Evolutionary conservation across 2,329 filamentous ascomycete species (phyloP), one percentile per base, ranked within the genome.

Genomic region (Fusarium nygamai): DNA sequence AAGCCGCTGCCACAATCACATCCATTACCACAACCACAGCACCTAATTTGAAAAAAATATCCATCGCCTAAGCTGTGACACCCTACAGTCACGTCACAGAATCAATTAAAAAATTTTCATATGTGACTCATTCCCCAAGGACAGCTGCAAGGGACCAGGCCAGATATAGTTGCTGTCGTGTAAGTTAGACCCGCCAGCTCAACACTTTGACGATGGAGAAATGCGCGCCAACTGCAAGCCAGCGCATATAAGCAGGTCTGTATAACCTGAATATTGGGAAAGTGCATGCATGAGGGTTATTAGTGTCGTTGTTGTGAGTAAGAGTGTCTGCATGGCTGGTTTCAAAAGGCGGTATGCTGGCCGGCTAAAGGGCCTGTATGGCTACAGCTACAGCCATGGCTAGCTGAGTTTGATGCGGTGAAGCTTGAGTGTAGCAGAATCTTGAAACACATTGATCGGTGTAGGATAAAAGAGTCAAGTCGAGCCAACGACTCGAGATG

Each of bases 301-400:
- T 22, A 66, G 31, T 41, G n/a, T 46, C 38, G 33, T 68, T 43
- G 53, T 53, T 69, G 69, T 50, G 56, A 72, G 66, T 38, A 70
- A 70, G 34, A 54, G 17, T 29, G 24, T 60, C 57, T 60, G 57
- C 57, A 57, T 54, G 50, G 64, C 47, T 41, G 56, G 71, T 74
- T 74, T 72, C 67, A 74, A 75, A 75, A 73, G 72, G 72, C 72
- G 72, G 72, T 74, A 75, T 74, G 53, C 50, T 64, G 22, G n/a
- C 46, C 27, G 50, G 38, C 36, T 53, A 69, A 53, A 67, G 43
- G 34, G 17, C 22, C 16, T 73, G 70, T 63, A 60, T 44, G 60
- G 59, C 46, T 29, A 47, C 14, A 20, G 48, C 38, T 33, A 39
- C 29, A 8, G 19, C 19, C 20, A 48, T 22, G 46, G 59, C 46